phyloP scores from a whole-genome alignment of 2,329 filamentous ascomycete genomes.

The Colletotrichum sp. region DNA sequence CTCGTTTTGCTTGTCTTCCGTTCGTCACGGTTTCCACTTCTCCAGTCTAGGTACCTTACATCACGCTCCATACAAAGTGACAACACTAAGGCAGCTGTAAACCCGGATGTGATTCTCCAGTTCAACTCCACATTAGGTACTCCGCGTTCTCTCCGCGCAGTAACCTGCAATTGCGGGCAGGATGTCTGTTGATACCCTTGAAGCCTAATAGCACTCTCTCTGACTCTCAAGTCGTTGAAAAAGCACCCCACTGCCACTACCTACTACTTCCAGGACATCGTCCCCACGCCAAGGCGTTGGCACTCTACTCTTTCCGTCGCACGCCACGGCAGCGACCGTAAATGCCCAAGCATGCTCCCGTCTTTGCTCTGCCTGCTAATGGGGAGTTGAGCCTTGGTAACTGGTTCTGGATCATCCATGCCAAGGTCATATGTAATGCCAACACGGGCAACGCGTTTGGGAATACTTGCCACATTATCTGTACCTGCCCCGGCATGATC shows the following conservation, averaged over 20 bases:
- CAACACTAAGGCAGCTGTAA: background rate
- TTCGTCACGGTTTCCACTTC: background rate
- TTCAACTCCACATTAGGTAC: background rate
- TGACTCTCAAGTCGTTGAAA: background rate
- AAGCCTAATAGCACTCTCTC: background rate
- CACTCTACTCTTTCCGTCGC: background rate
- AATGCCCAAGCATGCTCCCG: background rate
- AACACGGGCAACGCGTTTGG: background rate
- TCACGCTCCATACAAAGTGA: background rate
- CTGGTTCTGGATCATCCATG: background rate
- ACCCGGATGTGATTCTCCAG: background rate
- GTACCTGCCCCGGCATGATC: background rate
- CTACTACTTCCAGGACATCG: background rate
- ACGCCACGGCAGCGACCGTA: background rate
- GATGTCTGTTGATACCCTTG: background rate
- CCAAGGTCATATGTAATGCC: background rate
- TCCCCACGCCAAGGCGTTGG: background rate
- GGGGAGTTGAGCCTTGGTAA: background rate
- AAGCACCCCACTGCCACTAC: background rate
- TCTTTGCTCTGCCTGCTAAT: background rate
- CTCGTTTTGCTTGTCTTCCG: background rate
- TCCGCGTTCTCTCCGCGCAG: conserved; percentile 3
- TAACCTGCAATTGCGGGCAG: background rate
- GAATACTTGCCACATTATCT: background rate
- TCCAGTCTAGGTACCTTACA: background rate